Conservation (phyloP, 1,284 basidiomycete genomes). For the Exobasidium rhododendri region DNA sequence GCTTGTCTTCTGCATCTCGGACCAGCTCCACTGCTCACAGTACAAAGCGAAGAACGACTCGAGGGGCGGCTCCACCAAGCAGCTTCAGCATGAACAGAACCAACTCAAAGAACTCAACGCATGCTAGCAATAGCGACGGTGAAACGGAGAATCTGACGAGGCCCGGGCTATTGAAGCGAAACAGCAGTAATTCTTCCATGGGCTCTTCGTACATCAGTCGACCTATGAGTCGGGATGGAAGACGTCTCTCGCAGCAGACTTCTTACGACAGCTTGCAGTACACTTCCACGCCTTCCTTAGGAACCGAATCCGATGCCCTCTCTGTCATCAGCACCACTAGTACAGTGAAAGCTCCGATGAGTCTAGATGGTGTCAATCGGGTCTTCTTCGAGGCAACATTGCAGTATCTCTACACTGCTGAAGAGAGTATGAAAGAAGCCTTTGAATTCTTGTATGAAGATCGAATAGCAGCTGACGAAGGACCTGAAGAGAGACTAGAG, state of each 20-base stretch:
- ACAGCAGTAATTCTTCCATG: background rate
- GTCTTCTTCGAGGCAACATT: conserved; percentile 42
- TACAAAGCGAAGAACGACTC: conserved; percentile 1
- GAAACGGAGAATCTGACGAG: conserved; percentile 23
- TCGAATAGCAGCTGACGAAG: conserved; percentile 49
- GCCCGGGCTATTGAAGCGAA: background rate
- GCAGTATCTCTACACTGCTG: conserved; percentile 46
- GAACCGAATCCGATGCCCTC: conserved; percentile 22
- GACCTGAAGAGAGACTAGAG: conserved; percentile 72
- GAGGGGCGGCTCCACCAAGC: conserved; percentile 17
- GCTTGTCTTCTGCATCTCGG: conserved; percentile 5
- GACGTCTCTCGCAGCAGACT: background rate
- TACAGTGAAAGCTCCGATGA: conserved; percentile 35
- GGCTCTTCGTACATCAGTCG: conserved; percentile 2
- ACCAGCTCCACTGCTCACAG: background rate
- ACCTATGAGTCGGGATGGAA: background rate
- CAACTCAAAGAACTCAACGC: background rate
- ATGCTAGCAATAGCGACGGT: conserved; percentile 31
- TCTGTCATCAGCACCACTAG: conserved; percentile 25
- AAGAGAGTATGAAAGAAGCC: conserved; percentile 36
- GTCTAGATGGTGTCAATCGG: conserved; percentile 28
- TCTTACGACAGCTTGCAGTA: background rate
- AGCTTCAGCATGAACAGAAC: conserved; percentile 13
- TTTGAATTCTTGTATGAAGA: conserved; percentile 47
- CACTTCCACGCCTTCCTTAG: conserved; percentile 1